Evolutionary conservation across 2,329 filamentous ascomycete species (phyloP), one percentile per base, ranked within the genome.

Genomic region (Penicillium sp.): DNA sequence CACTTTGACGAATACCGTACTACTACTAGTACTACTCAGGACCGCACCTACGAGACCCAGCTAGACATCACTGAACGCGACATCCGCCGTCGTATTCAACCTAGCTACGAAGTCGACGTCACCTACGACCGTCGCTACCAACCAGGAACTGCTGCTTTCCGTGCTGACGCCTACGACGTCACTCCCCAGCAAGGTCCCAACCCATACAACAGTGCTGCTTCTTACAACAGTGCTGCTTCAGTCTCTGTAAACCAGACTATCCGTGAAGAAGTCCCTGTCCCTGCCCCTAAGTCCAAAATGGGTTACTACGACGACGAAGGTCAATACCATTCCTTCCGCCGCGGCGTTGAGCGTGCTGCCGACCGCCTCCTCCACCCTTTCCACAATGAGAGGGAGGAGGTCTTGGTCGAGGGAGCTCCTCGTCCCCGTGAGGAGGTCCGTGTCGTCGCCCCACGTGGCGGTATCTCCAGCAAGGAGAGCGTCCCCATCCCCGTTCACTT

Each of bases 401-500:
- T 71, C 50, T 66, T 75, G 56, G 66, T 74, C 58, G 65, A 71
- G 62, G 63, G 72, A 64, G 60, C 79, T 71, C 61, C 77, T 71
- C 61, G 79, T 73, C 68, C 73, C 73, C 65, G 69, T 69, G 77
- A 82, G 74, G 60, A 72, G 49, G 66, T 81, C 67, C 69, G 81
- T 72, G 65, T 77, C 72, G 69, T 83, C 65, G 65, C 79, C 77
- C 78, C 82, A 72, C 76, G 70, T 73, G 66, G 78, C 70, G 57
- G 65, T 38, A 57, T 74, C 67, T 30, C 76, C 71, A 47, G 74
- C 65, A 82, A 87, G 74, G 92, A 94, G 83, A 96, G 91, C 68
- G 92, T 97, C 76, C 93, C 92, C 74, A 97, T 99, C 78, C 94
- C 95, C 65, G 96, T 91, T 88, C 91, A 99, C 86, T 95, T 97